Evolutionary conservation across 2,329 filamentous ascomycete genomes (phyloP), one percentile per base, ranked within the genome.

Genomic region (Apiospora malaysiana): DNA sequence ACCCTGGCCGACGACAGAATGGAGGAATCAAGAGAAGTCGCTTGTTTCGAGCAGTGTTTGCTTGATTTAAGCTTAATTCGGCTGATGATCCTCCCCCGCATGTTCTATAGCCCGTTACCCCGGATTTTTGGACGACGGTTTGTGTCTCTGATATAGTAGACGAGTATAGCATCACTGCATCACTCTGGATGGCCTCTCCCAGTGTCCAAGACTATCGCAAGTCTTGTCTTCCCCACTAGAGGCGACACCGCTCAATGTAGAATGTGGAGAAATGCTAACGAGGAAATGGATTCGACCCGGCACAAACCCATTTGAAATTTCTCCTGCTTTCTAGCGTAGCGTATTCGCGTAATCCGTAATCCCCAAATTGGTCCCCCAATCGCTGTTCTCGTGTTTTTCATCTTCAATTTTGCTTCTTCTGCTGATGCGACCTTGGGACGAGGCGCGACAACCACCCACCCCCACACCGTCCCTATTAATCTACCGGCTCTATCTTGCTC

Each of bases 201-300:
- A 25, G 25, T 16, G 10, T 16, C 51, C 25, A 56, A 32, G 51
- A 56, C 14, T 2, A 37, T 40, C 51, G 27, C 51, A 18, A 59
- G 56, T 63, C 56, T 40, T 63, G 56, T 63, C 56, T 63, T 63
- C 56, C 56, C 56, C 56, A 63, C 56, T 32, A 63, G 56, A 59
- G 16, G 32, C 56, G 56, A 63, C 32, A 37, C 56, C 56, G 27
- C 56, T 63, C 16, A 32, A 32, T 40, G 56, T 40, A 63, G 56
- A 63, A 63, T 32, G 56, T 63, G 56, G 56, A 63, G 56, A 40
- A 40, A 63, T 40, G 21, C 56, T 59, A 59, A 37, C 7, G 14
- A 40, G 37, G 27, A 32, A 32, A 40, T 63, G 51, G 51, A 59
- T 37, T 37, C 8, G 45, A 37, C 18, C 27, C 27, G 56, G 27